Evolutionary conservation across 305 asterid genomes (phyloP).

Genomic region (Ilex paraguariensis): DNA sequence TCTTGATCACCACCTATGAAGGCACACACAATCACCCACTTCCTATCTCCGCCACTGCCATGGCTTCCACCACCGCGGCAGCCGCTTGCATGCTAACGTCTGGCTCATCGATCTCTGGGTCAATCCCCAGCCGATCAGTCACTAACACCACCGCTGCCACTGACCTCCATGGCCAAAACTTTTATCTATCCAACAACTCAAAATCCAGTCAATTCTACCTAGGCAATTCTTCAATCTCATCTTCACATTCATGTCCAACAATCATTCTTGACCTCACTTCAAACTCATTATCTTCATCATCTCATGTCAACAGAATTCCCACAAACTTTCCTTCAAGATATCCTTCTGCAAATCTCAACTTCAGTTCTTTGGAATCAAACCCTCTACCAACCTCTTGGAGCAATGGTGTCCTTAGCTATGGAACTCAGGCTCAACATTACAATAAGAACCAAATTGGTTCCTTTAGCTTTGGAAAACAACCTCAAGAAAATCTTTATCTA

Average conservation of each 20-base stretch:
- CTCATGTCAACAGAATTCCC: constrained; percentile 1
- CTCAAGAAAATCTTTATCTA: constrained; percentile 52
- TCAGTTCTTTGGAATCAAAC: constrained; percentile 65
- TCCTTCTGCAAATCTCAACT: constrained; percentile 66
- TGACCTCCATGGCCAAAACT: constrained; percentile 50
- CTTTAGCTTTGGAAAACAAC: constrained; percentile 49
- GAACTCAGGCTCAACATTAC: constrained; percentile 23
- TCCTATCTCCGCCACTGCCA: constrained; percentile 72
- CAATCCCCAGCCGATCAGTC: constrained; percentile 15
- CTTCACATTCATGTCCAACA: constrained; percentile 62
- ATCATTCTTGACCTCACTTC: constrained; percentile 80
- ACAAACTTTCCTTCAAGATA: constrained; percentile 37
- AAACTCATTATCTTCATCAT: constrained; percentile 35
- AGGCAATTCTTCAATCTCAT: constrained; percentile 58
- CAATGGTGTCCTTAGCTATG: constrained; percentile 41
- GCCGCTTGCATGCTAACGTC: constrained; percentile 81
- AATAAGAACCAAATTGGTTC: constrained; percentile 42
- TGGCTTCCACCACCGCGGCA: constrained; percentile 95
- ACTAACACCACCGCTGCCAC: constrained; percentile 9
- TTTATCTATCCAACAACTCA: constrained; percentile 43
- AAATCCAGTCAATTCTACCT: constrained; percentile 55
- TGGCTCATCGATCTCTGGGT: constrained; percentile 59
- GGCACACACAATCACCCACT: constrained; percentile 92
- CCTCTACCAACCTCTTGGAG: constrained; percentile 63
- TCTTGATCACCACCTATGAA: constrained; percentile 81